Evolutionary conservation across 106 monocot species (phyloP), one percentile per base, ranked within the genome.

Genomic region (Narthecium ossifragum): DNA sequence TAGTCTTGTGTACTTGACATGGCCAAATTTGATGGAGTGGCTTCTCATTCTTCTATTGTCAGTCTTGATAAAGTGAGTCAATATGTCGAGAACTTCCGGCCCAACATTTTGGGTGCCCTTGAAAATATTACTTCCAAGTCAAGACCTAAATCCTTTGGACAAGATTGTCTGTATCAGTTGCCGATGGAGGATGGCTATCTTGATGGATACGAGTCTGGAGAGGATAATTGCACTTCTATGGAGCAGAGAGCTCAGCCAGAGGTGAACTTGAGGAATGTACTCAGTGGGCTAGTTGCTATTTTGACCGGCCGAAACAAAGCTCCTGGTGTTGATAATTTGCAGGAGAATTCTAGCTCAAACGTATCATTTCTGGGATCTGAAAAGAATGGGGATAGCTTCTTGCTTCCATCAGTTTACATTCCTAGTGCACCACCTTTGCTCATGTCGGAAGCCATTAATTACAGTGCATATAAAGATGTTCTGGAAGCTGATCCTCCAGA

Each of bases 401-500:
- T 90, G 36, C 85, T 83, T 80, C 38, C 85, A 34, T 94, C 94
- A 22, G 94, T 94, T 24, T 90, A 78, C 58, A 46, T 73, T 53
- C 94, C 94, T 32, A 90, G 94, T 71, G 94, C 90, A 34, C 94
- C 94, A 10, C 83, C 89, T 23, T 30, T 90, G 17, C 68, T 72
- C 31, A 75, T 70, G 32, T 29, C 68, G 55, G 75, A 73, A 40
- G 62, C 73, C 43, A 50, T 76, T 22, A 67, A 77, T 47, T 80
- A 88, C 60, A 68, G 26, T 65, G 54, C 54, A 17, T 67, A 80
- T 56, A 77, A 55, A 45, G 58, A 72, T 8, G 70, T 89, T 0
- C 62, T 94, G 12, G 85, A 86, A 70, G 70, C 85, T 52, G 89
- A 90, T 5, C 94, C 94, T 38, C 89, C 94, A 63, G 86, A 94